Base-by-base conservation (phyloP, 169 alveolate genomes). In the Pseudocohnilembus persalinus region DNA sequence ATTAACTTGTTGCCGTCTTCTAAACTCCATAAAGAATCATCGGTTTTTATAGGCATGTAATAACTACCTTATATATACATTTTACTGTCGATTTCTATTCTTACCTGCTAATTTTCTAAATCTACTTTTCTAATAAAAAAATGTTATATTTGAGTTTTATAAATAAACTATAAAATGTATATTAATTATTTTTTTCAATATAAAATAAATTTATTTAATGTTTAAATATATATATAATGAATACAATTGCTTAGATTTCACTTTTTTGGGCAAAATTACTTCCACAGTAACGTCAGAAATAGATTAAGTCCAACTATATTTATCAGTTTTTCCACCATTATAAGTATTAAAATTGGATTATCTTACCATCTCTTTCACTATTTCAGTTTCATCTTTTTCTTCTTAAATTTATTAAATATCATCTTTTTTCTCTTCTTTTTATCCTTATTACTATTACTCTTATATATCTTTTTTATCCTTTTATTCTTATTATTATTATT, bases 1-100 rank as follows among this genome's bases (percentile, higher is more conserved):
- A 91, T 87, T 31, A 96, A 85, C 28, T 80, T 74, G 34, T 88
- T 89, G 1, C 92, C 91, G 74, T 93, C 97, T 86, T 95, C 98
- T 1, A 96, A 89, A n/a, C 88, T 76, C 98, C 98, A 96, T n/a
- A 87, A 64, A 20, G 94, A 91, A 72, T 95, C 97, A 77, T 95
- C 97, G 24, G 88, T 80, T 29, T 91, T 92, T 31, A 95, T 91
- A 83, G 91, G 93, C 79, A 90, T 96, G 85, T 90, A 90, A 25
- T 92, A 84, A 68, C 90, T 94, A 34, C 94, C 96, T 76, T 93
- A 89, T 16, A 92, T 88, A 30, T 87, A 84, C 73, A 87, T 88
- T 83, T 88, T 72, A 16, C 88, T 91, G 73, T 88, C 89, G 11
- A 92, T 76, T n/a, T 73, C 88, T 0, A 95, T 92, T 65, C 75